These are phyloP conservation scores for Colletotrichum sp. DNA, from an alignment of 2,329 filamentous ascomycete species.

Conservation along the genomic window DNA sequence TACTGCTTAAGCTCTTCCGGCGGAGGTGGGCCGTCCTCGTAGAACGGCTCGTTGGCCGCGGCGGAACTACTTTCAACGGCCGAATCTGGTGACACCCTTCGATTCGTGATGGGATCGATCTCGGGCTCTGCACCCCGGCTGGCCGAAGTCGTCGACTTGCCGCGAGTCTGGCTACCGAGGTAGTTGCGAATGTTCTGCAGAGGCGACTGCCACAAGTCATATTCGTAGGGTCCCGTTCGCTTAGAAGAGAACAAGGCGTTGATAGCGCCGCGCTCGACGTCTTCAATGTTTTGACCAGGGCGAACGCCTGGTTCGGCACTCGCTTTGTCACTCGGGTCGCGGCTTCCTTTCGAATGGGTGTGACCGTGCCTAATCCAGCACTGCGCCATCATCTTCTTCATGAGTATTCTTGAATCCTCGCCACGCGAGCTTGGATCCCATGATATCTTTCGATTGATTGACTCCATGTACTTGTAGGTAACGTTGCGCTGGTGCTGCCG, in stretches of 20 bases:
- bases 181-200: conserved; percentile 38
- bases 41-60: conserved; percentile 26
- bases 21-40: conserved; percentile 38
- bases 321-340: conserved; percentile 34
- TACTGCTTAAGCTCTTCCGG: conserved; percentile 40
- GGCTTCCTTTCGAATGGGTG: conserved; percentile 30
- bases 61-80: conserved; percentile 1
- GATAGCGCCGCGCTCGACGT: conserved; percentile 49
- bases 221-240: conserved; percentile 21
- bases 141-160: neutral
- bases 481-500: conserved; percentile 47
- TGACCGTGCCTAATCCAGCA: conserved; percentile 38
- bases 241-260: conserved; percentile 46
- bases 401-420: conserved; percentile 37
- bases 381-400: conserved; percentile 47
- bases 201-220: conserved; percentile 34
- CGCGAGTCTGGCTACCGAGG: conserved; percentile 23
- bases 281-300: conserved; percentile 46
- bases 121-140: conserved; percentile 36
- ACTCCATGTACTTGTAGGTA: conserved; percentile 52
- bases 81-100: conserved; percentile 42
- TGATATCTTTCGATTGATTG: conserved; percentile 45
- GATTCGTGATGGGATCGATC: conserved; percentile 67
- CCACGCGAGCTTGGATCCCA: conserved; percentile 48
- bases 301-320: conserved; percentile 43